Evolutionary conservation across 73 alveolate genomes (phyloP).

Genomic region (Symbiodinium pilosum): DNA sequence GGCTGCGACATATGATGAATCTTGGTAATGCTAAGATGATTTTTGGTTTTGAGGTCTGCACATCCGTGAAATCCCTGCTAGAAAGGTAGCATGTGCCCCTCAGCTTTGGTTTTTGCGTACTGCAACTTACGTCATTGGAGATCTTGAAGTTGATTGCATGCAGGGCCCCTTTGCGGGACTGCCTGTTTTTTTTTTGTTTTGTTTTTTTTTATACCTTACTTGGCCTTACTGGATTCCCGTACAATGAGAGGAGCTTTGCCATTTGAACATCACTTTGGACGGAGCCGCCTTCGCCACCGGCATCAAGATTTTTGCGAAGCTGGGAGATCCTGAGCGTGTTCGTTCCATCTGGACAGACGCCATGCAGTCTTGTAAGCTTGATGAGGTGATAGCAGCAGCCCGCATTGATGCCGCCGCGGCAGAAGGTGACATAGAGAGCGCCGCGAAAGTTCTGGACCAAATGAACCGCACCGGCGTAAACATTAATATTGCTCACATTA

Average conservation of each 20-base stretch:
- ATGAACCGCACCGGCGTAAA: not conserved
- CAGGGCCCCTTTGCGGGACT: no score
- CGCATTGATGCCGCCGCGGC: not conserved
- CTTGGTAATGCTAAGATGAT: no score
- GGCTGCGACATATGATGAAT: not conserved
- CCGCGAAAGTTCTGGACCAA: not conserved
- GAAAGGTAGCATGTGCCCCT: no score
- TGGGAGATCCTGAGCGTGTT: not conserved
- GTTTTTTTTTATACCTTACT: no score
- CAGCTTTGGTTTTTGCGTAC: no score
- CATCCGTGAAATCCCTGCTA: no score
- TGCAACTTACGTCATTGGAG: no score
- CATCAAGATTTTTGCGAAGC: not conserved
- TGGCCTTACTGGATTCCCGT: no score
- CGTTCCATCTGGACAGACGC: not conserved
- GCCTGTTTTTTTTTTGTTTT: no score
- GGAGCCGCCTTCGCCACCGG: not conserved
- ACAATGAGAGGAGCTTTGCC: not conserved
- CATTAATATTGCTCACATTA: not conserved
- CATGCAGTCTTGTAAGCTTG: not conserved
- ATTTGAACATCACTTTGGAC: not conserved
- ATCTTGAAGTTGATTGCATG: no score
- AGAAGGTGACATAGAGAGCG: not conserved
- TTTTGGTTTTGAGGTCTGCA: no score
- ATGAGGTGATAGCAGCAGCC: not conserved